These are phyloP conservation scores for Pichia phayaonensis DNA, from an alignment of 805 yeast genomes.

Conservation along the genomic window DNA sequence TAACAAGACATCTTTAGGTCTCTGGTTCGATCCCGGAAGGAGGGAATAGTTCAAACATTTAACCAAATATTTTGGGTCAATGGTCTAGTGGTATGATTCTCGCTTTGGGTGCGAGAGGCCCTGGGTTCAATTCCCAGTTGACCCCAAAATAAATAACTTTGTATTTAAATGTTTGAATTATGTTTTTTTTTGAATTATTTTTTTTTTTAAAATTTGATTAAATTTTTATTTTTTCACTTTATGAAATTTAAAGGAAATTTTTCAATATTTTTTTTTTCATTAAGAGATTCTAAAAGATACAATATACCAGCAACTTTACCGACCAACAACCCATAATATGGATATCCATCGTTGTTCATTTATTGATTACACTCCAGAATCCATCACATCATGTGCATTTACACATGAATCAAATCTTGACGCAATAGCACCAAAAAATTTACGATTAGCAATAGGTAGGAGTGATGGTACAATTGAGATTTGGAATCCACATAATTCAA, in stretches of 20 bases:
- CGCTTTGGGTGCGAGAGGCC: conserved; percentile 52
- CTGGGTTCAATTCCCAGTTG: conserved; percentile 47
- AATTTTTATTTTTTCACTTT: not conserved
- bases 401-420: conserved; percentile 47
- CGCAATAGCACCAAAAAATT: conserved; percentile 41
- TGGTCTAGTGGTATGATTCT: conserved; percentile 54
- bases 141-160: no score
- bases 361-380: conserved; percentile 80
- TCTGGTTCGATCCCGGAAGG: conserved; percentile 14
- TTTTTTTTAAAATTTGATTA: not conserved
- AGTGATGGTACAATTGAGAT: conserved; percentile 92
- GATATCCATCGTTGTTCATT: conserved; percentile 87
- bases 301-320: no score
- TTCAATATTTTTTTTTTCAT: not conserved
- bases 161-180: no score
- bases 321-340: conserved; percentile 30
- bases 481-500: conserved; percentile 65
- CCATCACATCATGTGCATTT: conserved; percentile 75
- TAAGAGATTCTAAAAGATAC: no score
- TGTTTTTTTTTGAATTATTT: not conserved
- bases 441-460: conserved; percentile 85
- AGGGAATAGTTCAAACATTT: no score
- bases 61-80: conserved; percentile 20
- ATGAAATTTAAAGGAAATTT: not conserved
- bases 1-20: conserved; percentile 15